Base-by-base conservation (phyloP, 1,284 basidiomycete genomes). In the Cerioporus squamosus region DNA sequence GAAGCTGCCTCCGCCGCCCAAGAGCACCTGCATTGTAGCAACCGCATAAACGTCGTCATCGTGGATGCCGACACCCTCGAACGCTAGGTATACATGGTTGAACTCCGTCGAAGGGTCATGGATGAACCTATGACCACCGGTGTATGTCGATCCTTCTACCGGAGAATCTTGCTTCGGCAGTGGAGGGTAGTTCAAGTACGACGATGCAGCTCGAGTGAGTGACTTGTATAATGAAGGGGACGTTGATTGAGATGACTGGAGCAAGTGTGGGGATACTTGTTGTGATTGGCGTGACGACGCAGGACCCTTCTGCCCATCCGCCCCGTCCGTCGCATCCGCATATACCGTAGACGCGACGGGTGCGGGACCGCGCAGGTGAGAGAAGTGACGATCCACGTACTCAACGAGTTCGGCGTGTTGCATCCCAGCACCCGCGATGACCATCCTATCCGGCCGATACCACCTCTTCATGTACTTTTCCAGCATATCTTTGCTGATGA, bases 1-100 rank as follows among this genome's bases (percentile, higher is more conserved):
- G 81, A 98, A 98, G 72, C 88, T 91, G 29, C 95, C 95, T 9
- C 97, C 97, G 3, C 97, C 97, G 36, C 97, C 97, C 12, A 99
- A 86, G 33, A 98, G 84, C 44, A 97, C 91, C 74, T 99, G 97
- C 76, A 99, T 91, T 0, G 94, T 95, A 24, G 97, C 97, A 14
- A 98, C 83, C 5, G 94, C 85, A 73, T 97, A 99, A 49, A 99
- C 93, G 75, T 98, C 97, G 22, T 93, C 88, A 66, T 98, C 94
- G 72, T 93, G 89, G 47, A 98, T 95, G 9, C 94, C 92, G 9
- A 95, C 83, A 33, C 95, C 95, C 74, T 98, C 97, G 69, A 91
- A 99, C 0, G 86, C 95, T 50, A 98, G 81, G 72, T 98, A 97
- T 47, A 98, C 81, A 74, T 98, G 97, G 63, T 95, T 91, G 73